Percentiles rank a stretch among this genome's conserved stretches.
phyloP scores from a whole-genome alignment of 345 rosid species.

The Geranium rotundifolium region DNA sequence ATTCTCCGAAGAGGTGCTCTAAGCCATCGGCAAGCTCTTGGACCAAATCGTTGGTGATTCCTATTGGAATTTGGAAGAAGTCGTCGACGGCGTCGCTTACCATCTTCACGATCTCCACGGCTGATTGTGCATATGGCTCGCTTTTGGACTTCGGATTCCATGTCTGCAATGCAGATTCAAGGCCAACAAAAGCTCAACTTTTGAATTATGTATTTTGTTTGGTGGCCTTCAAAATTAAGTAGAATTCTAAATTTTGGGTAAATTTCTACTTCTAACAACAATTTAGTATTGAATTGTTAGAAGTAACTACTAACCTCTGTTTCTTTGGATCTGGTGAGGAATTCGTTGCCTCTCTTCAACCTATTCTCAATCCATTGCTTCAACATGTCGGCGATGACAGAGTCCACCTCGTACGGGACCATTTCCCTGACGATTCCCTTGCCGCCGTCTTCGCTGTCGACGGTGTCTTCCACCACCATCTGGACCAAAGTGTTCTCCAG shows the following conservation, averaged over 20 bases:
- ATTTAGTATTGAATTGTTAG: too few relatives aligned
- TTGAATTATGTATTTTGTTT: too few relatives aligned
- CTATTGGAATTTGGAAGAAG: conserved; percentile 74
- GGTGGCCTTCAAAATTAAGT: too few relatives aligned
- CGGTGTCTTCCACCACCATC: conserved; percentile 42
- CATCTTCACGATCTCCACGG: conserved; percentile 51
- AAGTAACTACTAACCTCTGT: conserved; percentile 79
- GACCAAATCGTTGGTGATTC: conserved; percentile 61
- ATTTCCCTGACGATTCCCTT: conserved; percentile 35
- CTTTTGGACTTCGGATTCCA: conserved; percentile 94
- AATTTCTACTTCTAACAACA: too few relatives aligned
- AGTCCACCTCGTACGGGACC: conserved; percentile 80
- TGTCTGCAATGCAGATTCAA: too few relatives aligned
- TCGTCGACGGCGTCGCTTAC: conserved; percentile 56
- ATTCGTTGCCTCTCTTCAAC: conserved; percentile 39
- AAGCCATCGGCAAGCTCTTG: conserved; percentile 68
- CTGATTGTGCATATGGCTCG: conserved; percentile 77
- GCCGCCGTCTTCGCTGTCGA: conserved; percentile 38
- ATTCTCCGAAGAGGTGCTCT: conserved; percentile 56
- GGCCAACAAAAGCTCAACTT: too few relatives aligned
- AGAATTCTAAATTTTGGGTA: too few relatives aligned
- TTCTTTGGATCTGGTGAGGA: conserved; percentile 48
- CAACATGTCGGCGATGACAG: conserved; percentile 45
- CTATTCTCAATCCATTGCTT: conserved; percentile 69
- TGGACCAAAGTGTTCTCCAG: conserved; percentile 37